Conservation (phyloP, 2,329 filamentous ascomycete species). For the Pleomassaria siparia region DNA sequence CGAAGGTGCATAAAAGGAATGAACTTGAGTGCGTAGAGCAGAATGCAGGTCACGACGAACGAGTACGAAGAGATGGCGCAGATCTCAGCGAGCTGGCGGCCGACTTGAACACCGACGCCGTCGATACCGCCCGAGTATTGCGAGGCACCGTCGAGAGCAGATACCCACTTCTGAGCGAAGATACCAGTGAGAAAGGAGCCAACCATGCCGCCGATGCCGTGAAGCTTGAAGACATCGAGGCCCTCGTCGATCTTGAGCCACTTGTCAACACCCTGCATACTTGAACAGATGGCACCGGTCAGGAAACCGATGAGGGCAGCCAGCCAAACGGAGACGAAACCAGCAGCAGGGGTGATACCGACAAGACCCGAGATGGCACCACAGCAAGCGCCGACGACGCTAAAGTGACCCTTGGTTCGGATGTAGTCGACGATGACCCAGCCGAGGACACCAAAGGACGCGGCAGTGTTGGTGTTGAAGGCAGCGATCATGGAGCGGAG, state of each 20-base stretch:
- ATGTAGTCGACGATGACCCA: conserved; percentile 58
- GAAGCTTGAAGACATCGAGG: conserved; percentile 62
- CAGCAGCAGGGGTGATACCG: conserved; percentile 61
- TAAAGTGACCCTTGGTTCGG: conserved; percentile 55
- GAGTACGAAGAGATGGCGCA: conserved; percentile 56
- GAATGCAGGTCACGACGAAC: conserved; percentile 55
- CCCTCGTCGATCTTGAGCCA: conserved; percentile 60
- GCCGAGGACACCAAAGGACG: conserved; percentile 56
- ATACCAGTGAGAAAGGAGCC: conserved; percentile 61
- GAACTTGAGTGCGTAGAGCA: conserved; percentile 56
- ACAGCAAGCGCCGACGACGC: conserved; percentile 58
- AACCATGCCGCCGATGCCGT: conserved; percentile 59
- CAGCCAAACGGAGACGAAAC: conserved; percentile 56
- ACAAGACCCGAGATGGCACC: conserved; percentile 62
- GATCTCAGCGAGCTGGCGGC: conserved; percentile 59
- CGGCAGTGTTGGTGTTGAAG: conserved; percentile 62
- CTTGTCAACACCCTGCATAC: conserved; percentile 54
- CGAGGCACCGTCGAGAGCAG: conserved; percentile 53
- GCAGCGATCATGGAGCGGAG: conserved; percentile 57
- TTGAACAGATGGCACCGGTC: conserved; percentile 54
- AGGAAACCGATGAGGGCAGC: conserved; percentile 60
- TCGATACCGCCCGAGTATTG: conserved; percentile 55
- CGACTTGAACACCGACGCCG: conserved; percentile 58
- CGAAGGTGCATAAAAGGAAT: conserved; percentile 58
- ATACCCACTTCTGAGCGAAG: conserved; percentile 55